Conservation (phyloP, 2,329 filamentous ascomycete genomes). For the Neonectria punicea region DNA sequence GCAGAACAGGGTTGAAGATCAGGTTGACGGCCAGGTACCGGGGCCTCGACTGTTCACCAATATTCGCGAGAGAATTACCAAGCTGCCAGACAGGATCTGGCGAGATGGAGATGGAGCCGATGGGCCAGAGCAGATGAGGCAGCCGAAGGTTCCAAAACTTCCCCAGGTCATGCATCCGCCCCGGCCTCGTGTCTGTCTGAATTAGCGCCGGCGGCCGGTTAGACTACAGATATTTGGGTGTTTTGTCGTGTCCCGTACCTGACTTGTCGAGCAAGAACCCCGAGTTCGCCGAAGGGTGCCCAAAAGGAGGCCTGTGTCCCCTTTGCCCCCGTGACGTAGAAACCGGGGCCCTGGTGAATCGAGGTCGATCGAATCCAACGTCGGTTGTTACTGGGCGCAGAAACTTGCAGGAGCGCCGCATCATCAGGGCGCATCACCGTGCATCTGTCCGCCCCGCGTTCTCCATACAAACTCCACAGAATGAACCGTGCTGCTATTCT, state of each 20-base stretch:
- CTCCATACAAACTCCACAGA: slow-evolving; percentile 34
- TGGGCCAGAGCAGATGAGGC: slow-evolving; percentile 8
- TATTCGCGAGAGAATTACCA: slow-evolving; percentile 19
- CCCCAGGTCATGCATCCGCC: slow-evolving; percentile 15
- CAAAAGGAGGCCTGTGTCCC: slow-evolving; percentile 7
- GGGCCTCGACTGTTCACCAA: slow-evolving; percentile 18
- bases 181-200: not conserved
- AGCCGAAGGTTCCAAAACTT: slow-evolving; percentile 13
- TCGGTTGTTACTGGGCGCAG: slow-evolving; percentile 21
- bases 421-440: slow-evolving; percentile 7
- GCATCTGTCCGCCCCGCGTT: slow-evolving; percentile 27
- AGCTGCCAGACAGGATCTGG: slow-evolving; percentile 19
- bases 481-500: slow-evolving; percentile 35
- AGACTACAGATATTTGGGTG: not conserved
- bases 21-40: slow-evolving; percentile 13
- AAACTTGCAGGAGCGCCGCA: slow-evolving; percentile 7
- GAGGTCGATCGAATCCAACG: slow-evolving; percentile 32
- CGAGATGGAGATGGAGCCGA: not conserved
- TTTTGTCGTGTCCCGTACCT: slow-evolving; percentile 11
- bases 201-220: slow-evolving; percentile 15
- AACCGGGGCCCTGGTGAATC: slow-evolving; percentile 21
- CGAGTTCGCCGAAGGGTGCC: slow-evolving; percentile 15
- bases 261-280: slow-evolving; percentile 27
- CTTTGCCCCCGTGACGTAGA: slow-evolving; percentile 33
- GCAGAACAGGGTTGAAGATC: not conserved